Conservation (phyloP, 805 yeast genomes). For the Phaffomyces opuntiae region DNA sequence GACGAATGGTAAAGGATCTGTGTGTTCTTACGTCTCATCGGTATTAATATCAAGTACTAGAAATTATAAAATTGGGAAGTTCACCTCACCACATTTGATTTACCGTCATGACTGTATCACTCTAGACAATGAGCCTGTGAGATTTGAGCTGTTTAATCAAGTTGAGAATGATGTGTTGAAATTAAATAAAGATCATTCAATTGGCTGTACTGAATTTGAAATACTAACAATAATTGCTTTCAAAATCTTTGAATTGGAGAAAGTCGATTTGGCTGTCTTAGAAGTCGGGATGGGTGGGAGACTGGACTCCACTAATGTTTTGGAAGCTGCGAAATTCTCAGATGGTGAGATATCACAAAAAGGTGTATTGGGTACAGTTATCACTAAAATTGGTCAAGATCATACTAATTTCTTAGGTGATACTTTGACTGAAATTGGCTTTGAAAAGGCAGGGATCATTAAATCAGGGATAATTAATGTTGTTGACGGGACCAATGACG, state of each 20-base stretch:
- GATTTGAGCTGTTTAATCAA: constrained; percentile 34
- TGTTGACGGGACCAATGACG: constrained; percentile 61
- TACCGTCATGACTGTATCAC: constrained; percentile 69
- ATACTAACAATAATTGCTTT: constrained; percentile 80
- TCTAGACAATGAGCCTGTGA: constrained; percentile 54
- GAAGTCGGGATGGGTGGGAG: constrained; percentile 95
- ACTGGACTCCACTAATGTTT: constrained; percentile 81
- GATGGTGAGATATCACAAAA: constrained; percentile 5
- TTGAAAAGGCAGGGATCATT: constrained; percentile 82
- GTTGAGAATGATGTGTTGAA: constrained; percentile 36
- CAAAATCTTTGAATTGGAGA: constrained; percentile 52
- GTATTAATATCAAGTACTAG: constrained; percentile 40
- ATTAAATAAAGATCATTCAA: constrained; percentile 30
- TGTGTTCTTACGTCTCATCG: constrained; percentile 73
- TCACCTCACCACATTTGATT: constrained; percentile 84
- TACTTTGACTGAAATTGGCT: constrained; percentile 58
- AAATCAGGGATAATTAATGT: constrained; percentile 51
- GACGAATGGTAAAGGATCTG: constrained; percentile 95
- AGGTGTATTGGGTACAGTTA: constrained; percentile 57
- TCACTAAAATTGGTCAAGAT: constrained; percentile 81
- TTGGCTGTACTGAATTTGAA: constrained; percentile 87
- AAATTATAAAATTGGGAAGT: constrained; percentile 55
- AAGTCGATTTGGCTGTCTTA: constrained; percentile 70
- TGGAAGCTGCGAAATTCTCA: constrained; percentile 25
- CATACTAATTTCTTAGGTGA: constrained; percentile 75